phyloP scores from a whole-genome alignment of 352 stramenopile species.

The Phytopythium cucurbitacearum region DNA sequence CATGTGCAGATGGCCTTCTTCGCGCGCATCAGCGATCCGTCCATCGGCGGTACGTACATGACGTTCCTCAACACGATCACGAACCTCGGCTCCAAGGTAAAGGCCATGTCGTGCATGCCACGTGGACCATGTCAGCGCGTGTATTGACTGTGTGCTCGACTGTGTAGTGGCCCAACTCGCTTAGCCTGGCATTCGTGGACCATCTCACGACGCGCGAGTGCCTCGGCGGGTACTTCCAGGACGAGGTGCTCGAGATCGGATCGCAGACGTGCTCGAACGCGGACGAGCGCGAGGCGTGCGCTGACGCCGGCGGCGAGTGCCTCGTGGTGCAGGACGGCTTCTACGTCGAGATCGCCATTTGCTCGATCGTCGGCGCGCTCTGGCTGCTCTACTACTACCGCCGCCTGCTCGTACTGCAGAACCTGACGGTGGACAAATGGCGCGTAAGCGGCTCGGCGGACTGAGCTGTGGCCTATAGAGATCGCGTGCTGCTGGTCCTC shows the following conservation, averaged over 20 bases:
- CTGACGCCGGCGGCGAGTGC: conserved; percentile 56
- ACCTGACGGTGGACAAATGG: conserved; percentile 83
- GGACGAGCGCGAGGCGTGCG: conserved; percentile 57
- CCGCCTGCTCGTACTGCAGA: conserved; percentile 66
- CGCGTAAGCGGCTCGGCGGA: conserved; percentile 30
- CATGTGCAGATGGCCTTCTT: conserved; percentile 97
- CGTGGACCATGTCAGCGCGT: neutral
- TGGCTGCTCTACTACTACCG: conserved; percentile 73
- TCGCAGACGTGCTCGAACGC: conserved; percentile 77
- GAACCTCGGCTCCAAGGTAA: conserved; percentile 95
- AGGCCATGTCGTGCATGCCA: neutral
- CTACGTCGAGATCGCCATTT: conserved; percentile 76
- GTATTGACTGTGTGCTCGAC: conserved; percentile 1
- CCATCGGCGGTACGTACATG: conserved; percentile 99
- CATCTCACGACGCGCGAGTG: conserved; percentile 78
- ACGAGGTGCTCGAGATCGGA: conserved; percentile 69
- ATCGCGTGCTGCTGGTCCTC: too few relatives aligned
- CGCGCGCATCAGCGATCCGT: conserved; percentile 94
- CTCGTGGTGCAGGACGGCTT: conserved; percentile 78
- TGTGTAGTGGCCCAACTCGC: conserved; percentile 76
- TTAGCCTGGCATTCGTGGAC: conserved; percentile 81
- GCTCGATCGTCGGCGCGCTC: conserved; percentile 52
- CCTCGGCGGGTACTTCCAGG: conserved; percentile 58
- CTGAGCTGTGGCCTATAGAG: too few relatives aligned
- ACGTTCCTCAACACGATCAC: conserved; percentile 99